Base-by-base conservation (phyloP, 805 yeast species). In the Pachysolen tannophilus region DNA sequence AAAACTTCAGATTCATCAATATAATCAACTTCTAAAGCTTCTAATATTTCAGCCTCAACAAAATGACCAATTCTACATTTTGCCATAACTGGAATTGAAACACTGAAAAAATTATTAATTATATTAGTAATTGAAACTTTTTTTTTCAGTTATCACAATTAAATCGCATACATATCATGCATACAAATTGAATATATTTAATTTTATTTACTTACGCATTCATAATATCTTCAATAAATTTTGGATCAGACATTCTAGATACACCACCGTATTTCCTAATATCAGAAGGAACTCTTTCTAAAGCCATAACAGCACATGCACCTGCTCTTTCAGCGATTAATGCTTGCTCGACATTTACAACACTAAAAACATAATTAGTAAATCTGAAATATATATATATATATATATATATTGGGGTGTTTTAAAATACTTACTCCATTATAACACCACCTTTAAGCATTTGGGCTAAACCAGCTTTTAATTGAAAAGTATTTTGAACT, bases 221-320 rank as follows among this genome's bases (percentile, higher is more conserved):
- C 84, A 79, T 79, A 55, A 82, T 83, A 14, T 70, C 77, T 52
- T 69, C 64, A 57, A 83, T 79, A 83, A 83, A 75, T 46, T 77
- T 63, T 3, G 94, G 94, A 53, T 83, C 94, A 15, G 84, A 75
- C 94, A 83, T 83, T 48, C 94, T 71, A 40, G 90, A 83, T 33
- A 83, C 92, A 38, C 82, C 81, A 33, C 90, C 90, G 35, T 80
- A 73, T 43, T 73, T 78, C 50, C 92, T 72, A 73, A 83, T 83
- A 53, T 83, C 92, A 6, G 92, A 86, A 8, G 94, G 94, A 39
- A 83, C 84, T 47, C 80, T 63, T 60, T 83, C 94, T 44, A 83
- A 65, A 4, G 94, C 94, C 94, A 83, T 83, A 16, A 83, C 94
- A 10, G 94, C 90, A 60, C 84, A 80, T 10, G 94, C 94, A 41